Evolutionary conservation across 176 grass and related monocot genomes (phyloP).

Genomic region (Thinopyrum elongatum): DNA sequence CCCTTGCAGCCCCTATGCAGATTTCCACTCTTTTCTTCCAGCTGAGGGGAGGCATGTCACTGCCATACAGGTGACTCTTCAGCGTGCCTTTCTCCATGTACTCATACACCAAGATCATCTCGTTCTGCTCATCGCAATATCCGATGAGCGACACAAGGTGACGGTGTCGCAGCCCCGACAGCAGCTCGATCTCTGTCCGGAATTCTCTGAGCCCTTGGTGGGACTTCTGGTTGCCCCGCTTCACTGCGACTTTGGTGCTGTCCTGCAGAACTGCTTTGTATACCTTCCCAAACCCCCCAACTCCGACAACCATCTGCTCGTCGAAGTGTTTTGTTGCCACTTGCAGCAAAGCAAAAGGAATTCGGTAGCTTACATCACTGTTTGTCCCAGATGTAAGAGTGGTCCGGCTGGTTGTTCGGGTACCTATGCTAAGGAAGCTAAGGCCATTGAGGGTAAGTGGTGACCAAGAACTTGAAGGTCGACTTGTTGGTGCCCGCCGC

Average conservation of each 20-base stretch:
- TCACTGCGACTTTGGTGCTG: constrained; percentile 69
- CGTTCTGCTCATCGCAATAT: constrained; percentile 77
- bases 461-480: constrained; percentile 54
- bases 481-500: constrained; percentile 29
- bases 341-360: constrained; percentile 77
- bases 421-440: constrained; percentile 62
- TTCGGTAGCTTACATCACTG: constrained; percentile 59
- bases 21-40: constrained; percentile 88
- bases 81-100: constrained; percentile 97
- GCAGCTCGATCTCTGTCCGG: constrained; percentile 85
- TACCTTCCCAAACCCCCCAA: constrained; percentile 92
- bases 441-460: constrained; percentile 51
- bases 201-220: constrained; percentile 89
- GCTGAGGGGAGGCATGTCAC: constrained; percentile 60
- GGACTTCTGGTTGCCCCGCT: constrained; percentile 87
- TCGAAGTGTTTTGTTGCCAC: constrained; percentile 80
- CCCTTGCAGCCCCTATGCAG: constrained; percentile 95
- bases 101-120: constrained; percentile 97
- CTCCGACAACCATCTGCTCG: constrained; percentile 77
- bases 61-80: constrained; percentile 80
- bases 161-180: constrained; percentile 85
- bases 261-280: constrained; percentile 88
- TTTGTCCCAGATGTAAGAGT: constrained; percentile 64
- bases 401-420: constrained; percentile 68
- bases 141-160: constrained; percentile 93